These are phyloP conservation scores for Baeospora myosura DNA, from an alignment of 1,284 basidiomycete genomes.

Conservation along the genomic window DNA sequence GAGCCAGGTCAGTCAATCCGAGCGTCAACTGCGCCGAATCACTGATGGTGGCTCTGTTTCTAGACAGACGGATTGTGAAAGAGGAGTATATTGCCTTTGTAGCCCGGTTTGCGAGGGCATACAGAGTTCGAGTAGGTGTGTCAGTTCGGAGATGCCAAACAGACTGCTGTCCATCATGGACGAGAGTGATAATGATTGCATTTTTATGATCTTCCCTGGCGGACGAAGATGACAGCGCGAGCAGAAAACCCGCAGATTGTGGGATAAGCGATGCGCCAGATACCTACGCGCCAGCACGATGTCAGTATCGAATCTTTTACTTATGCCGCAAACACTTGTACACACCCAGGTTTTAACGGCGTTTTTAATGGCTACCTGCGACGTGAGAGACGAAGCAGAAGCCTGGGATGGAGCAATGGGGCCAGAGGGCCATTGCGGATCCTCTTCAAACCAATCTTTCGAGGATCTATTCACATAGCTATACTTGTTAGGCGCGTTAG, in stretches of 20 bases:
- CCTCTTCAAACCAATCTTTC: conserved; percentile 8
- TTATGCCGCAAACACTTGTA: conserved; percentile 11
- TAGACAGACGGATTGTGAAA: conserved; percentile 12
- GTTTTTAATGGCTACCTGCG: conserved; percentile 7
- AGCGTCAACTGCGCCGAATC: conserved; percentile 12
- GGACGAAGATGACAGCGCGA: too few species aligned
- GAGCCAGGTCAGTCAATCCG: conserved; percentile 8
- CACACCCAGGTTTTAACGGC: conserved; percentile 15
- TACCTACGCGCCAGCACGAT: background rate
- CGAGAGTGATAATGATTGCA: conserved; percentile 9
- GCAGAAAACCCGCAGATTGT: too few species aligned
- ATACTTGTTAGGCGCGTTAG: conserved; percentile 5
- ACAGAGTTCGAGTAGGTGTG: conserved; percentile 15
- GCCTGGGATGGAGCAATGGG: conserved; percentile 2
- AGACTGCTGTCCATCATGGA: conserved; percentile 6
- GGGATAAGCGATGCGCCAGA: too few species aligned
- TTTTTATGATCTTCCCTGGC: too few species aligned
- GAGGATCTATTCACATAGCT: conserved; percentile 11
- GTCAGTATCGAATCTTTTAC: conserved; percentile 12
- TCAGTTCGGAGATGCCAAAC: conserved; percentile 12
- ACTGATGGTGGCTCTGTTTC: conserved; percentile 9
- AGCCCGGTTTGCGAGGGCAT: conserved; percentile 16
- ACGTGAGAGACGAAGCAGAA: too few species aligned
- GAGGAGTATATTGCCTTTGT: conserved; percentile 12
- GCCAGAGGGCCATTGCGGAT: conserved; percentile 9